These are phyloP conservation scores for Plasmopara viticola DNA, from an alignment of 352 stramenopile genomes.

Conservation along the genomic window DNA sequence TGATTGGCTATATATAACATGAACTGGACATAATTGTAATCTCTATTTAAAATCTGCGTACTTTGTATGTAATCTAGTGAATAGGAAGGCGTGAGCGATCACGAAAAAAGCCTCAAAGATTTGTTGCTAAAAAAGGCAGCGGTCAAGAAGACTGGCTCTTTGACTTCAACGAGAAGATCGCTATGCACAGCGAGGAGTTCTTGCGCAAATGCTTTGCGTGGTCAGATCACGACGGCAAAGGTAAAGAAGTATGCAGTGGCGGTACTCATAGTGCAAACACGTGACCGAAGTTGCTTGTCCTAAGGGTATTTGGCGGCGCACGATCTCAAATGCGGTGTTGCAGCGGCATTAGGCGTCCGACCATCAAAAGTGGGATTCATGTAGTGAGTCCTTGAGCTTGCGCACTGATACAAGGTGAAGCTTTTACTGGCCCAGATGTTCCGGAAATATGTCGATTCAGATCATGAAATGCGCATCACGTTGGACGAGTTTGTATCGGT, in stretches of 20 bases:
- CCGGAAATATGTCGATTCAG: constrained; percentile 3
- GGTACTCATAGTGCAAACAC: background rate
- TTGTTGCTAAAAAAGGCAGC: too few species aligned
- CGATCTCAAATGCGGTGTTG: constrained; percentile 68
- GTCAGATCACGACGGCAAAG: constrained; percentile 28
- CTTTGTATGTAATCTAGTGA: too few species aligned
- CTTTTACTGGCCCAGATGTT: constrained; percentile 64
- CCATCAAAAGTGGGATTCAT: constrained; percentile 45
- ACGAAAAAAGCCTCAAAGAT: too few species aligned
- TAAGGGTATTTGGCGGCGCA: constrained; percentile 34
- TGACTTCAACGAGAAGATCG: constrained; percentile 12
- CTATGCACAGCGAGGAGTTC: constrained; percentile 22
- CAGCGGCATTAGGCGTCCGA: constrained; percentile 50
- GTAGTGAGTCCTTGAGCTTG: background rate
- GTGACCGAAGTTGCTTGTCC: background rate
- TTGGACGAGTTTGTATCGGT: constrained; percentile 24
- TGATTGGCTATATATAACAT: constrained; percentile 10
- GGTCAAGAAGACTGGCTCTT: too few species aligned
- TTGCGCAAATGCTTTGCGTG: constrained; percentile 43
- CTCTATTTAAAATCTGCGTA: too few species aligned
- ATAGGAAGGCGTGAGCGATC: too few species aligned
- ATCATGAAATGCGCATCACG: constrained; percentile 19
- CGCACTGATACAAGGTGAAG: constrained; percentile 18
- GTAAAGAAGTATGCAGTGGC: constrained; percentile 6
- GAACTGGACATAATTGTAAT: background rate